Percentiles rank a stretch among this genome's conserved stretches.
Conservation (phyloP, 1,284 basidiomycete genomes). For the Leccinum holopus region DNA sequence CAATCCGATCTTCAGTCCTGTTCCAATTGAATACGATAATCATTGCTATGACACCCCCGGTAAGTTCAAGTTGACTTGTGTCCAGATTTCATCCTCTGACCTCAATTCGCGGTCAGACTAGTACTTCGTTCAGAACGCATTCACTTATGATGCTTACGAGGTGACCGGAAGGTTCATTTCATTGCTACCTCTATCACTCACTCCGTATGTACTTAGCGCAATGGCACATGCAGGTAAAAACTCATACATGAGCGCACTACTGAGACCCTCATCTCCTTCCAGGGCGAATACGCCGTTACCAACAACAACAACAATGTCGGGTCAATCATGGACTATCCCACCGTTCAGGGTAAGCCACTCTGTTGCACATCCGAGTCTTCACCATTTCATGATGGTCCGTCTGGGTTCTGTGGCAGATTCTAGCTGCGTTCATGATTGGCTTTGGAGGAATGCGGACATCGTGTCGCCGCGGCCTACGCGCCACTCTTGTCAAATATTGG, state of each 20-base stretch:
- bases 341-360: conserved; percentile 41
- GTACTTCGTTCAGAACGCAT: conserved; percentile 62
- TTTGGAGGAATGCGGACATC: conserved; percentile 54
- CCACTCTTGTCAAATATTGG: conserved; percentile 60
- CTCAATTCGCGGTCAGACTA: conserved; percentile 38
- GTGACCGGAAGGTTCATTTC: conserved; percentile 26
- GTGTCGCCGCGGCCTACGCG: conserved; percentile 66
- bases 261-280: not conserved
- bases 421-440: conserved; percentile 72
- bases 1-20: conserved; percentile 51
- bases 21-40: conserved; percentile 57
- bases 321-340: conserved; percentile 59
- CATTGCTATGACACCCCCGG: conserved; percentile 65
- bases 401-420: conserved; percentile 50
- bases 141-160: conserved; percentile 58
- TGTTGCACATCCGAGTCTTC: not conserved
- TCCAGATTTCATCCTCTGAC: not conserved
- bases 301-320: conserved; percentile 50
- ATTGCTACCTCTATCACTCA: not conserved
- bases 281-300: conserved; percentile 65
- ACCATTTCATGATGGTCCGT: not conserved
- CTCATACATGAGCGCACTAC: not conserved
- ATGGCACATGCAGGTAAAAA: conserved; percentile 48
- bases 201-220: conserved; percentile 35
- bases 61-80: not conserved